phyloP scores from a whole-genome alignment of 2,329 filamentous ascomycete species.

The Ophiostoma triangulosporum region DNA sequence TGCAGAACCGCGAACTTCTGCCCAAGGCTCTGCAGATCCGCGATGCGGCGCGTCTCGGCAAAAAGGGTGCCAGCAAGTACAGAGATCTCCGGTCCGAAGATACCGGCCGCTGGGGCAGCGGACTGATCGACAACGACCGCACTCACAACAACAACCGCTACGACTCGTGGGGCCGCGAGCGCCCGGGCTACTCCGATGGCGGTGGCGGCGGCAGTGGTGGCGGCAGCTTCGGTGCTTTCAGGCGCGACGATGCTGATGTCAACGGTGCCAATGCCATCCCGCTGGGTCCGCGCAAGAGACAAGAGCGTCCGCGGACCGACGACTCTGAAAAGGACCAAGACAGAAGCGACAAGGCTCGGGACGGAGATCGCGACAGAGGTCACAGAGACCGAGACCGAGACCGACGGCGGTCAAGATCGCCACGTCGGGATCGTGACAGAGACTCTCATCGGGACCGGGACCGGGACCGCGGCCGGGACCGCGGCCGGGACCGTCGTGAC shows the following conservation, averaged over 20 bases:
- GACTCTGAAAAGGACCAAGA: neutral
- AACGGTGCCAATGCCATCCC: constrained; percentile 60
- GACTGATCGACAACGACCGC: constrained; percentile 39
- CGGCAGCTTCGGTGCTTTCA: neutral
- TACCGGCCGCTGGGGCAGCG: constrained; percentile 66
- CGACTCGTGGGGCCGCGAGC: constrained; percentile 14
- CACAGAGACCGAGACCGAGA: constrained; percentile 7
- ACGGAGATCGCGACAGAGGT: constrained; percentile 20
- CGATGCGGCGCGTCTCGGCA: constrained; percentile 86
- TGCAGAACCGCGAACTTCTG: constrained; percentile 66
- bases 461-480: constrained; percentile 17
- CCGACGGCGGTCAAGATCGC: neutral
- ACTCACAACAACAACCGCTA: constrained; percentile 11
- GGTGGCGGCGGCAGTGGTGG: constrained; percentile 23
- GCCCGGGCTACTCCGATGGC: neutral
- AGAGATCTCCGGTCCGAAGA: constrained; percentile 80
- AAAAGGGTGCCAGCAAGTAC: constrained; percentile 84
- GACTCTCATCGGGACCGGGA: neutral
- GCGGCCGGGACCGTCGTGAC: constrained; percentile 19
- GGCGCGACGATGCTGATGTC: constrained; percentile 26
- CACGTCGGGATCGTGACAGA: neutral
- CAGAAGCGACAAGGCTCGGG: neutral
- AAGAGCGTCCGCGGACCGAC: neutral
- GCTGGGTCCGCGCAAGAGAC: constrained; percentile 45
- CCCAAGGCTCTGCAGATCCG: constrained; percentile 86